phyloP scores from a whole-genome alignment of 2,329 filamentous ascomycete genomes.

The Mycogone perniciosa region DNA sequence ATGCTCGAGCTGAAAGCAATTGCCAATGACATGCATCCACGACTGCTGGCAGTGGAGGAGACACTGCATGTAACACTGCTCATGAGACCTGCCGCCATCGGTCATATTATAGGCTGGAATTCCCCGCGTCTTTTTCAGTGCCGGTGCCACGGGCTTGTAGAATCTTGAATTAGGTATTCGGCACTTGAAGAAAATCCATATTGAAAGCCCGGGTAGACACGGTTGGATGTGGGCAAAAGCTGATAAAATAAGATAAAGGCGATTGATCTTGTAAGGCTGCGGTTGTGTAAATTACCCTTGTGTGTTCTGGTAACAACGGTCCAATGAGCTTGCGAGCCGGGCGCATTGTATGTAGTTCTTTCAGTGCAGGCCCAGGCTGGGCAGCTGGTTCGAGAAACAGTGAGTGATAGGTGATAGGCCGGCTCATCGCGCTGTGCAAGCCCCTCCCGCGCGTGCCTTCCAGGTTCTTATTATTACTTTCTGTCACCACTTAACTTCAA shows the following conservation, averaged over 20 bases:
- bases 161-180: too few relatives aligned
- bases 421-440: conserved; percentile 4
- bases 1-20: conserved; percentile 8
- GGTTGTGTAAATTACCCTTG: not conserved
- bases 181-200: not conserved
- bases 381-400: not conserved
- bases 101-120: conserved; percentile 5
- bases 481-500: not conserved
- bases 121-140: not conserved
- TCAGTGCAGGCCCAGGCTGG: conserved; percentile 5
- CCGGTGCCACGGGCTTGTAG: too few relatives aligned
- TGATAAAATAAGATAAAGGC: not conserved
- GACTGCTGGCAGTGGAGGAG: conserved; percentile 4
- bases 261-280: not conserved
- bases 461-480: not conserved
- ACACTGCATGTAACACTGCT: conserved; percentile 10
- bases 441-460: conserved; percentile 13
- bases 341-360: conserved; percentile 1
- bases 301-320: not conserved
- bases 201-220: not conserved
- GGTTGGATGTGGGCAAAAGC: conserved; percentile 9
- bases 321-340: conserved; percentile 3
- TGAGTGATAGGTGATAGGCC: conserved; percentile 1
- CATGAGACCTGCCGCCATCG: conserved; percentile 8
- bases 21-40: conserved; percentile 14